Evolutionary conservation across 2,329 filamentous ascomycete species (phyloP).

Genomic region (Paecilomyces formosus): DNA sequence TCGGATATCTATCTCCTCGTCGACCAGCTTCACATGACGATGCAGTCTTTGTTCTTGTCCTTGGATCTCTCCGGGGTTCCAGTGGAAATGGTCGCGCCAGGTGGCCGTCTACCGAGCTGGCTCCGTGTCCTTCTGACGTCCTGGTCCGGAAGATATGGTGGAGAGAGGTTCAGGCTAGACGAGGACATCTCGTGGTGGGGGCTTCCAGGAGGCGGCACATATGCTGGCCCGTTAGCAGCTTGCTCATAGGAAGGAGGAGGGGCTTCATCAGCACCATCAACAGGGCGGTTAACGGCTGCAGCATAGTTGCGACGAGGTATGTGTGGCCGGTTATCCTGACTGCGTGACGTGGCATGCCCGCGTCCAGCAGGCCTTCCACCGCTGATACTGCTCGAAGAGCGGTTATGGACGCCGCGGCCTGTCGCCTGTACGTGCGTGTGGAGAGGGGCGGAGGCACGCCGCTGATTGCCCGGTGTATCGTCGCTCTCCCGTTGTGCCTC

Average conservation of each 20-base stretch:
- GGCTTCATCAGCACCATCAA: constrained; percentile 41
- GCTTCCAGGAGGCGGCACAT: constrained; percentile 42
- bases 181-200: constrained; percentile 19
- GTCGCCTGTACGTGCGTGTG: constrained; percentile 9
- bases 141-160: constrained; percentile 1
- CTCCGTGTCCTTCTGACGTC: constrained; percentile 7
- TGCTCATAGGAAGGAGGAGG: constrained; percentile 62
- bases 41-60: constrained; percentile 35
- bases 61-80: constrained; percentile 13
- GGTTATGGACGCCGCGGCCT: constrained; percentile 5
- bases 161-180: constrained; percentile 6
- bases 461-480: constrained; percentile 32
- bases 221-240: constrained; percentile 50
- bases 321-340: constrained; percentile 1
- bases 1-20: background rate
- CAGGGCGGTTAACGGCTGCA: constrained; percentile 15
- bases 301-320: background rate
- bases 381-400: constrained; percentile 14
- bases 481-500: constrained; percentile 65
- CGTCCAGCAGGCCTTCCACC: constrained; percentile 8
- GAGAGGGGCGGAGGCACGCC: constrained; percentile 13
- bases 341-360: constrained; percentile 15
- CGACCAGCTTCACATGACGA: constrained; percentile 31
- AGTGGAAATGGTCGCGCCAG: constrained; percentile 6
- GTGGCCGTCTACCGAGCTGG: constrained; percentile 9